Evolutionary conservation across 805 yeast species (phyloP), one percentile per base, ranked within the genome.

Genomic region (Phaffomyces thermotolerans): DNA sequence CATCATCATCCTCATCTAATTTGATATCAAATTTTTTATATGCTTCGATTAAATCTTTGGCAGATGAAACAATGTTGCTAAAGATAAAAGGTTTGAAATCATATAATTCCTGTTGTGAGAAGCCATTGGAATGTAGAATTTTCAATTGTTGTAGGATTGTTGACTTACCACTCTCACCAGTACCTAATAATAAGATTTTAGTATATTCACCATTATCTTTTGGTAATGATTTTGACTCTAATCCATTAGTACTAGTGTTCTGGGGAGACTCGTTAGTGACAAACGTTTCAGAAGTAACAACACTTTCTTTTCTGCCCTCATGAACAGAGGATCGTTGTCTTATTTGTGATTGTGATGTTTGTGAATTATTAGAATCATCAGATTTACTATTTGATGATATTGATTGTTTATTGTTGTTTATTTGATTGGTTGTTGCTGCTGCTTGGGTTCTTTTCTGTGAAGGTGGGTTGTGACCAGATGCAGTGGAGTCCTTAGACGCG

Each of bases 41-140:
- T 0, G 93, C 95, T 47, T 73, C 76, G 25, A 84, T 71, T 13
- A 90, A 64, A 43, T 79, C 79, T 50, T 79, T 81, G 24, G 87
- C 81, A 49, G 93, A 81, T 44, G 87, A 95, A 47, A 84, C 64
- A 18, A 89, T 66, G 61, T 89, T 90, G 50, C 79, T 79, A 60
- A 75, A 85, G 18, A 90, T 88, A 51, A 86, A 81, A 0, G 91
- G 87, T 57, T 79, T 79, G 63, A 84, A 85, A 52, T 84, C 87
- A 43, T 70, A 66, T 24, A 83, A 63, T 59, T 89, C 97, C 38
- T 82, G 81, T 7, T 58, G 51, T 2, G 65, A 43, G 49, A 66
- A 69, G 10, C 72, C 73, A 42, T 60, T 62, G 23, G 68, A 65
- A 50, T 67, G 72, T 23, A 69, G 42, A 30, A 69, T 65, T 46